Evolutionary conservation across 352 stramenopile genomes (phyloP).

Genomic region (Globisporangium barbulae): DNA sequence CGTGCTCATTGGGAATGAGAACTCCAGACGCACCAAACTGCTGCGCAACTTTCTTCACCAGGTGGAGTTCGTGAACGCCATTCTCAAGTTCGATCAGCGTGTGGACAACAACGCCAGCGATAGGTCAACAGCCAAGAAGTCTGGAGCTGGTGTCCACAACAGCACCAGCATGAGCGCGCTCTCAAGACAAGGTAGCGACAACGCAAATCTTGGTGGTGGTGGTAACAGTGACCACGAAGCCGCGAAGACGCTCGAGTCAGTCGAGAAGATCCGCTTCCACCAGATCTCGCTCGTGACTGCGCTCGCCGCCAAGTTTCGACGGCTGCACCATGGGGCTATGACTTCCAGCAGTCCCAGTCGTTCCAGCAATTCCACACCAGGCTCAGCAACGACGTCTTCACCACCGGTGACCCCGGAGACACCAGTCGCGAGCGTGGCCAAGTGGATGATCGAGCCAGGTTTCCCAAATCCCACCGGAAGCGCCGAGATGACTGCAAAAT

Average conservation of each 20-base stretch:
- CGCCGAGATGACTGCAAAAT: constrained; percentile 18
- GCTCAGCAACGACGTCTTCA: not conserved
- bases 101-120: not conserved
- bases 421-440: not conserved
- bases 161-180: not conserved
- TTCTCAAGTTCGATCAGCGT: not conserved
- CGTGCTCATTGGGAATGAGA: constrained; percentile 32
- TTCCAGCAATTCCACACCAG: not conserved
- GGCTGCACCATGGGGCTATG: not conserved
- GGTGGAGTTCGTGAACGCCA: constrained; percentile 7
- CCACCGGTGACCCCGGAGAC: not conserved
- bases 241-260: constrained; percentile 23
- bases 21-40: constrained; percentile 30
- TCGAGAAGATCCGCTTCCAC: constrained; percentile 44
- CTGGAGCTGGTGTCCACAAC: not conserved
- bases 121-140: not conserved
- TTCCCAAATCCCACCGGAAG: not conserved
- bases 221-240: constrained; percentile 15
- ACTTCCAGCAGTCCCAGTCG: not conserved
- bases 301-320: constrained; percentile 29
- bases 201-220: not conserved
- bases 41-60: constrained; percentile 37
- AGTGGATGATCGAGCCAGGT: constrained; percentile 16
- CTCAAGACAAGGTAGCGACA: not conserved
- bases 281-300: constrained; percentile 39